phyloP scores from a whole-genome alignment of 371 early-diverging fungal genomes.

The Mucor mucedo region DNA sequence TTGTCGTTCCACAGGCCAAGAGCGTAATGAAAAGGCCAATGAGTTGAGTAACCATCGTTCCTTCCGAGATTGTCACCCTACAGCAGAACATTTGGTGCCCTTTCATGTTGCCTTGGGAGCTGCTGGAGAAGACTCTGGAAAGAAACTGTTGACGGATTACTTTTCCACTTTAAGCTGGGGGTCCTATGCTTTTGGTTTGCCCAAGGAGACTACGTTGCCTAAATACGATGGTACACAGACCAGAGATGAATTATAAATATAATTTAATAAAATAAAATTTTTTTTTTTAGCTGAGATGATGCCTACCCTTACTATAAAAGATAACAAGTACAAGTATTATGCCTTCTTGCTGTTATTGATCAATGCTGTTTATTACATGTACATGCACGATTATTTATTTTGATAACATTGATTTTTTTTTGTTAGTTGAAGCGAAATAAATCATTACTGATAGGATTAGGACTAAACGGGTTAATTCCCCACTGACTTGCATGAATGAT shows the following conservation, averaged over 20 bases:
- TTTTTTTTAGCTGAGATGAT: neutral
- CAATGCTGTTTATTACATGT: neutral
- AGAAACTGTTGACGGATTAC: constrained; percentile 29
- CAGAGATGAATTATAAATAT: constrained; percentile 3
- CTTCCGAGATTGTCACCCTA: constrained; percentile 43
- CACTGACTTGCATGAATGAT: constrained; percentile 19
- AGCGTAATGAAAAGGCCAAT: constrained; percentile 27
- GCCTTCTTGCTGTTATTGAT: neutral
- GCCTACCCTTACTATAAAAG: no score
- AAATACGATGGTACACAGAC: constrained; percentile 9
- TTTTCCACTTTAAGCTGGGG: constrained; percentile 35
- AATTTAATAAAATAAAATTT: neutral
- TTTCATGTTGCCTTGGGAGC: constrained; percentile 43
- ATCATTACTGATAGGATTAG: neutral
- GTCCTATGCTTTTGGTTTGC: constrained; percentile 36
- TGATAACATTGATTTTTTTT: no score
- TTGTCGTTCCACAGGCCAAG: constrained; percentile 17
- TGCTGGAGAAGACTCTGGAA: constrained; percentile 34
- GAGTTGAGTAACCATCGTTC: constrained; percentile 28
- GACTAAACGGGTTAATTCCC: constrained; percentile 37
- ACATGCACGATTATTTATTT: neutral
- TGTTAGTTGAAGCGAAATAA: neutral
- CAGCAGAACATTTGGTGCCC: constrained; percentile 48
- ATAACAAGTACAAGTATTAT: neutral
- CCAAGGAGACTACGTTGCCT: constrained; percentile 22